Conservation (phyloP, 108 stramenopile species). For the Discostella pseudostelligera region DNA sequence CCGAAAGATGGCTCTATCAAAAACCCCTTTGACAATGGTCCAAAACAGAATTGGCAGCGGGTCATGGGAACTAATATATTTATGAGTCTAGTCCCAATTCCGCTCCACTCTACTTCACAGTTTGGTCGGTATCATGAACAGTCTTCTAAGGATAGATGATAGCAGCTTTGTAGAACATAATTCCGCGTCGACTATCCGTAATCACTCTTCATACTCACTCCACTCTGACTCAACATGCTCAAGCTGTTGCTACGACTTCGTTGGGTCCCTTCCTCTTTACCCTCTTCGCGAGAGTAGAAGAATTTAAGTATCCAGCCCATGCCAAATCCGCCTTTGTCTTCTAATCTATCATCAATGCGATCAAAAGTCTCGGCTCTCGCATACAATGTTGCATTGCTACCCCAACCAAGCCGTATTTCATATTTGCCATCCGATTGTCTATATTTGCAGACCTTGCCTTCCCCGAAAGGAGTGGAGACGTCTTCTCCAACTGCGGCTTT, state of each 20-base stretch:
- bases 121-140: not conserved
- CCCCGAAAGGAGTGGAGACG: constrained; percentile 82
- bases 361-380: constrained; percentile 79
- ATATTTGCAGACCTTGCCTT: constrained; percentile 76
- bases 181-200: not conserved
- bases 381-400: constrained; percentile 64
- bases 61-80: constrained; percentile 27
- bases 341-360: constrained; percentile 68
- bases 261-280: constrained; percentile 30
- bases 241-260: constrained; percentile 85
- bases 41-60: constrained; percentile 26
- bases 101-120: not conserved
- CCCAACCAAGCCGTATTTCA: constrained; percentile 72
- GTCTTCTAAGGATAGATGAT: constrained; percentile 12
- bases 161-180: not conserved
- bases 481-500: constrained; percentile 89
- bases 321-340: constrained; percentile 78
- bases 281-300: constrained; percentile 57
- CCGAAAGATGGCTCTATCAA: constrained; percentile 3
- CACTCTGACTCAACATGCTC: constrained; percentile 49
- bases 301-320: constrained; percentile 79
- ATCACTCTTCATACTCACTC: constrained; percentile 33
- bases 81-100: constrained; percentile 18
- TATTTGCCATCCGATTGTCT: constrained; percentile 61
- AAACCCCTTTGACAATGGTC: constrained; percentile 41